Conservation (phyloP, 192 early-diverging fungal species). For the Phycomyces blakesleeanus region DNA sequence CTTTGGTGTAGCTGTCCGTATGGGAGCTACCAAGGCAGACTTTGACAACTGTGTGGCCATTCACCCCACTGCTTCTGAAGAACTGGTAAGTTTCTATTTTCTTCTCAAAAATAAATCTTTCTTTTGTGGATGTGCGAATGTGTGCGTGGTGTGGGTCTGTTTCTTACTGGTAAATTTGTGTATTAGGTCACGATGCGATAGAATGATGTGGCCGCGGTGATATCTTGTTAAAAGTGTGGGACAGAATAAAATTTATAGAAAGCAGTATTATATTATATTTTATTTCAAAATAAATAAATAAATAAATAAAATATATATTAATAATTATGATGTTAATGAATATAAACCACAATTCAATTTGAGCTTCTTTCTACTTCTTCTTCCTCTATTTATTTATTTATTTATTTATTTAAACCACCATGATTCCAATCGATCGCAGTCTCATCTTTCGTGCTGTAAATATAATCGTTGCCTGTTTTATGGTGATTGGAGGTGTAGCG, state of each 20-base stretch:
- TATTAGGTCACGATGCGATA: conserved; percentile 21
- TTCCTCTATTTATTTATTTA: too few species aligned
- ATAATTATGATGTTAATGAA: too few species aligned
- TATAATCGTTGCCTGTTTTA: conserved; percentile 18
- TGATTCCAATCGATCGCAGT: conserved; percentile 4
- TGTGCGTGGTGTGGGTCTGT: too few species aligned
- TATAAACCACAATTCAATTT: too few species aligned
- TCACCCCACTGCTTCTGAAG: conserved; percentile 95
- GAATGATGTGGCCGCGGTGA: neutral
- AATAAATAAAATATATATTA: neutral
- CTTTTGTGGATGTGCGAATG: neutral
- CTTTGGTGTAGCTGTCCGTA: conserved; percentile 94
- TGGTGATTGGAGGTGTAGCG: conserved; percentile 27
- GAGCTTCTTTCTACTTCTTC: too few species aligned
- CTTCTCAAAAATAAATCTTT: too few species aligned
- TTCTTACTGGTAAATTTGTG: too few species aligned
- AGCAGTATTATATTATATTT: neutral
- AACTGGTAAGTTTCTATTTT: conserved; percentile 68
- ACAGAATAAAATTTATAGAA: neutral
- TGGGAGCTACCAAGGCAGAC: conserved; percentile 99
- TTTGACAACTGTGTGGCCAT: conserved; percentile 95
- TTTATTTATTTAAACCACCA: too few species aligned
- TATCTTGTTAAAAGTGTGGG: neutral
- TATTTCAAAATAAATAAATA: neutral
- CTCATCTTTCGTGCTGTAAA: conserved; percentile 19